These are phyloP conservation scores for Metschnikowia reukaufii DNA, from an alignment of 805 yeast species.

Conservation along the genomic window DNA sequence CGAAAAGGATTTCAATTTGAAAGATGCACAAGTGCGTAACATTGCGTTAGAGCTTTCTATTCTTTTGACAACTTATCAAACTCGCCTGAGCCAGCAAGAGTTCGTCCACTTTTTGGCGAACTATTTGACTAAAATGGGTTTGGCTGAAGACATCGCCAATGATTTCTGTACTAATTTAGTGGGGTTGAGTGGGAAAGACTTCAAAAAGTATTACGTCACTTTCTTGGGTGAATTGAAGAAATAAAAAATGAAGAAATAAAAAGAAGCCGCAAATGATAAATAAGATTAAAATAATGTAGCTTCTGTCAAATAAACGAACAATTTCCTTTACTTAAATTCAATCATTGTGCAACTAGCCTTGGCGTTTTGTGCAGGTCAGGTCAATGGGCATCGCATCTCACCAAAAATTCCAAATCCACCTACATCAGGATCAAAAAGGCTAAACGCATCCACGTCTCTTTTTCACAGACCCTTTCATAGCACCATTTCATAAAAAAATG, in stretches of 20 bases:
- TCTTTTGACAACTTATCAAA: constrained; percentile 57
- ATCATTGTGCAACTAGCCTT: neutral
- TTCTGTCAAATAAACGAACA: neutral
- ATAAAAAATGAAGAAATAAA: constrained; percentile 7
- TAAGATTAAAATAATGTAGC: neutral
- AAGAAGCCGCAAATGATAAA: neutral
- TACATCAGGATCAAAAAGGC: neutral
- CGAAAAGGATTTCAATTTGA: constrained; percentile 58
- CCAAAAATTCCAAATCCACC: constrained; percentile 8
- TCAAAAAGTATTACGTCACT: constrained; percentile 65
- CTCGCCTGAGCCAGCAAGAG: constrained; percentile 36
- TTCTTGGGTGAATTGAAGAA: constrained; percentile 39
- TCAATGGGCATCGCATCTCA: constrained; percentile 18
- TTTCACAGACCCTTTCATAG: neutral
- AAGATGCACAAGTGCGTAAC: constrained; percentile 77
- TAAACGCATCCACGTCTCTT: neutral
- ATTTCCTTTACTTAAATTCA: neutral
- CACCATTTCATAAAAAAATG: neutral
- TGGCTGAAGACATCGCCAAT: constrained; percentile 57
- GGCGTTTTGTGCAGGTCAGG: constrained; percentile 6
- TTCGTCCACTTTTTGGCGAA: constrained; percentile 48
- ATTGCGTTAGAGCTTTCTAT: constrained; percentile 73
- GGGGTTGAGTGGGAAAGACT: constrained; percentile 56
- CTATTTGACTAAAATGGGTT: constrained; percentile 55
- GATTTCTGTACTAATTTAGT: constrained; percentile 64